Evolutionary conservation across 2,329 filamentous ascomycete genomes (phyloP), one percentile per base, ranked within the genome.

Genomic region (Colletotrichum cereale): DNA sequence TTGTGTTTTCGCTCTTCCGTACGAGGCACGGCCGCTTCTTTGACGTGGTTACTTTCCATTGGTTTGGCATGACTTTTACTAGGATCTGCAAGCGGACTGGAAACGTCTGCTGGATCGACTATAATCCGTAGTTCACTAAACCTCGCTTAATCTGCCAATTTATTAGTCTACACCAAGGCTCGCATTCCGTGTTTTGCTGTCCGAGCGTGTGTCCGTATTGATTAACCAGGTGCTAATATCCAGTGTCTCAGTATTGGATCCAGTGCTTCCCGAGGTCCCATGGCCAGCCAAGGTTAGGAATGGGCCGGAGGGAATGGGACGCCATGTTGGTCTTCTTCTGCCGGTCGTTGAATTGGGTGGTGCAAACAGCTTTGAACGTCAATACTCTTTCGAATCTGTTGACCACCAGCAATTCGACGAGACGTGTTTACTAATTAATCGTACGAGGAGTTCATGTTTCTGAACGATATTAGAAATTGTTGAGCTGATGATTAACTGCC

Each of bases 301-400:
- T 34, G 5, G 53, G 62, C 18, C 55, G 42, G 8, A 71, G 71
- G 24, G 71, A 71, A 8, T 71, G 31, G 24, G 55, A 18, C 3
- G 66, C 66, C 73, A 71, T 67, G 66, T 67, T 74, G 53, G 53
- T 56, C 44, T 58, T 63, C 62, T 66, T 66, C 56, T 73, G 66
- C 26, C 66, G 62, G 52, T 74, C 73, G n/a, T 70, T 70, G 40
- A 70, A 74, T 57, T 72, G 71, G 3, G 62, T 66, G 52, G 66
- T 68, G n/a, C n/a, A n/a, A n/a, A n/a, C n/a, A n/a, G n/a, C n/a
- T n/a, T n/a, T n/a, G n/a, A n/a, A n/a, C n/a, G n/a, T n/a, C n/a
- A n/a, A n/a, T n/a, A n/a, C n/a, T n/a, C n/a, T n/a, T n/a, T n/a
- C n/a, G n/a, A n/a, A n/a, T n/a, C n/a, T n/a, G n/a, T n/a, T n/a